Conservation (phyloP, 345 rosid species). For the Lepidium africanum region DNA sequence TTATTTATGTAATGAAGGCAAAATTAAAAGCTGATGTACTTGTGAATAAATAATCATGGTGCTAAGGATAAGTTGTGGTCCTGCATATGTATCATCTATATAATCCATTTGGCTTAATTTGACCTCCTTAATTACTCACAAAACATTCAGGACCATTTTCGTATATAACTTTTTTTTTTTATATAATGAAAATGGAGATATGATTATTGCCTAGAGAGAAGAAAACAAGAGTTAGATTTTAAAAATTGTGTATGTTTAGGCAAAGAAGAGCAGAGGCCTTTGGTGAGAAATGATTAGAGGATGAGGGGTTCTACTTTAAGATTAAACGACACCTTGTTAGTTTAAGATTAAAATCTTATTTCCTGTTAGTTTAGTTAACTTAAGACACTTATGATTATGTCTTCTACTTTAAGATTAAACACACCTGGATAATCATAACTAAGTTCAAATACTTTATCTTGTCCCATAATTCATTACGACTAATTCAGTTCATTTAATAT, state of each 20-base stretch:
- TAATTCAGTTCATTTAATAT: background rate
- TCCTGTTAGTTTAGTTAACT: constrained; percentile 4
- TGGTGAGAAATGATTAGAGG: constrained; percentile 25
- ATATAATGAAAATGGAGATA: background rate
- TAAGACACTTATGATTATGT: constrained; percentile 23
- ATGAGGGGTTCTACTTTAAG: constrained; percentile 18
- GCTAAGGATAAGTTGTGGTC: constrained; percentile 14
- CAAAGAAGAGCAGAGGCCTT: background rate
- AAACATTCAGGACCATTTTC: constrained; percentile 3
- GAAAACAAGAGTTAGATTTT: constrained; percentile 16
- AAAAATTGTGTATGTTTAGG: background rate
- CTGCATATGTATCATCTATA: background rate
- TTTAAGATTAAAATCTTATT: no score
- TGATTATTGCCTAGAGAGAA: constrained; percentile 1
- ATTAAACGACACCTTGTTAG: background rate
- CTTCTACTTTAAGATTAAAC: constrained; percentile 25
- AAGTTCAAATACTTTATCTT: background rate
- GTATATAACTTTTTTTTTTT: background rate
- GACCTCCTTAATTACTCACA: background rate
- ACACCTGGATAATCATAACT: constrained; percentile 5
- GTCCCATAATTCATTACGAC: background rate
- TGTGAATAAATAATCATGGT: background rate
- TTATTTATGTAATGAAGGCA: background rate
- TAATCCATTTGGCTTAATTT: background rate
- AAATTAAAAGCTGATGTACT: background rate